Conservation (phyloP, 176 grass and related monocot genomes). For the Areca catechu region DNA sequence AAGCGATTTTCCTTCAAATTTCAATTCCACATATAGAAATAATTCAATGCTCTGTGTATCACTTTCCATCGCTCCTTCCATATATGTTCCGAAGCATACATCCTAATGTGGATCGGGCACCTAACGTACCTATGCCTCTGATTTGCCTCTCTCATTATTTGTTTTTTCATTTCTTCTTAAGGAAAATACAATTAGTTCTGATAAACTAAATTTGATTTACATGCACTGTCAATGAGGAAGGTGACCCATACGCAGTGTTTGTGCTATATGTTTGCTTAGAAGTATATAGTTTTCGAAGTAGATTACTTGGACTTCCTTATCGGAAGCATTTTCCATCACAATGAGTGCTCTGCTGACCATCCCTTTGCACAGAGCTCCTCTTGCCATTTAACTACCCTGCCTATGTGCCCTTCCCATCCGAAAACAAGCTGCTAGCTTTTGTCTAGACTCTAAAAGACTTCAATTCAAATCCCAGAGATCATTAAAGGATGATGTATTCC, state of each 20-base stretch:
- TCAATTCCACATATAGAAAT: neutral
- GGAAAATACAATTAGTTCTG: too few relatives aligned
- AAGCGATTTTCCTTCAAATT: conserved; percentile 8
- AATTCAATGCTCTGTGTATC: neutral
- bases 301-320: neutral
- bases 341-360: neutral
- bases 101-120: too few relatives aligned
- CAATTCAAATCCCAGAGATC: neutral
- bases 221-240: too few relatives aligned
- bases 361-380: neutral
- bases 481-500: neutral
- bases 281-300: too few relatives aligned
- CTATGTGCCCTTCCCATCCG: neutral
- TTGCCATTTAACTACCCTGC: neutral
- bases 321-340: neutral
- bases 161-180: too few relatives aligned
- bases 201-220: too few relatives aligned
- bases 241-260: neutral
- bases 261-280: too few relatives aligned
- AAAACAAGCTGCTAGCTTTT: neutral
- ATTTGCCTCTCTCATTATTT: too few relatives aligned
- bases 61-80: neutral
- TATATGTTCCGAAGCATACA: too few relatives aligned
- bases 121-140: too few relatives aligned
- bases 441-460: neutral